Evolutionary conservation across 148 eudicot genomes (phyloP).

Genomic region (Camellia japonica): DNA sequence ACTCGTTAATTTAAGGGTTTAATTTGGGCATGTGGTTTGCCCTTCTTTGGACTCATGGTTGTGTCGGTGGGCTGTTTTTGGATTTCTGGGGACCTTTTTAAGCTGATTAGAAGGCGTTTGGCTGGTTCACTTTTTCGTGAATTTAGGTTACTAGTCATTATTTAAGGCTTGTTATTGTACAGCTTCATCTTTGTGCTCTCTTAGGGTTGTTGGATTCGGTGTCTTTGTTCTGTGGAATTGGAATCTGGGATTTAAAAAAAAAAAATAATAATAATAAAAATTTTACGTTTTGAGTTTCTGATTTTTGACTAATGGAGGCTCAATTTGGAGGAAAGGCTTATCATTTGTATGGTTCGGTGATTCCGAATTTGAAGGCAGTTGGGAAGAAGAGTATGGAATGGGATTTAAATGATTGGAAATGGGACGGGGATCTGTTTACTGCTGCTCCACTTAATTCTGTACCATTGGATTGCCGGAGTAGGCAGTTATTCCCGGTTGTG

Average conservation of each 20-base stretch:
- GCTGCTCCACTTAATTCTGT: constrained; percentile 54
- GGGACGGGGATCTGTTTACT: constrained; percentile 76
- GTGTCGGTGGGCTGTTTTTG: constrained; percentile 28
- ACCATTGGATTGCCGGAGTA: constrained; percentile 53
- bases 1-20: constrained; percentile 12
- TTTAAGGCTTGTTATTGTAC: not conserved
- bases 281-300: no score
- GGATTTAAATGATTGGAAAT: constrained; percentile 95
- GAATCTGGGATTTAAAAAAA: not conserved
- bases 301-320: constrained; percentile 45
- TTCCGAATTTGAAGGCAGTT: constrained; percentile 42
- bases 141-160: not conserved
- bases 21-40: constrained; percentile 37
- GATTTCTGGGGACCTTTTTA: constrained; percentile 28
- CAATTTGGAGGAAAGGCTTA: constrained; percentile 47
- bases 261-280: no score
- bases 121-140: constrained; percentile 8
- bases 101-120: constrained; percentile 25
- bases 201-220: constrained; percentile 1
- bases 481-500: constrained; percentile 49
- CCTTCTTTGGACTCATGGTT: constrained; percentile 34
- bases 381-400: constrained; percentile 78
- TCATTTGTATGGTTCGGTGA: constrained; percentile 46
- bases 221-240: constrained; percentile 15
- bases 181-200: not conserved